phyloP scores from a whole-genome alignment of 202 grass and related monocot genomes.

The Carex sylvatica region DNA sequence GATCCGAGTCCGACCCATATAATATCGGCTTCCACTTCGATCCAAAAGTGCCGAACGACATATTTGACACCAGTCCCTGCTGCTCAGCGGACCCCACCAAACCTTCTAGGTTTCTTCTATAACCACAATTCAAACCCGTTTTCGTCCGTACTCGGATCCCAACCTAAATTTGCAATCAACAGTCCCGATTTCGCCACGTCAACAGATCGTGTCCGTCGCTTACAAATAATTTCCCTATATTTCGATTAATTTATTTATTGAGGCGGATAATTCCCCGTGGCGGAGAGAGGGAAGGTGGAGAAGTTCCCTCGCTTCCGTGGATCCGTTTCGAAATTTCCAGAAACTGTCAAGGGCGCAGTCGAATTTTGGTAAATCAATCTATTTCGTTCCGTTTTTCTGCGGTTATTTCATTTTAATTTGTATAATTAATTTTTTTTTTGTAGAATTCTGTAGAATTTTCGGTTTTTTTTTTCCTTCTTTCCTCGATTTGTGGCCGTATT shows the following conservation, averaged over 20 bases:
- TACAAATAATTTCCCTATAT: background rate
- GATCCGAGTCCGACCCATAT: background rate
- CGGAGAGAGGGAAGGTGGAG: background rate
- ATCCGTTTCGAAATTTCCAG: conserved; percentile 15
- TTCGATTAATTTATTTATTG: conserved; percentile 14
- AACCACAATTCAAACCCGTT: conserved; percentile 3
- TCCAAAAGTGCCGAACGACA: background rate
- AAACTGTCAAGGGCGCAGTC: background rate
- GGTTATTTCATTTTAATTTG: background rate
- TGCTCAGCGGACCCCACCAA: background rate
- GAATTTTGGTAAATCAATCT: background rate
- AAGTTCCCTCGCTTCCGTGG: background rate
- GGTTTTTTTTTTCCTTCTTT: background rate
- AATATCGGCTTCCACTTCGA: background rate
- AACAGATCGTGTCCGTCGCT: background rate
- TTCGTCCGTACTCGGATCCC: background rate
- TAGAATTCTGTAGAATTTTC: conserved; percentile 1
- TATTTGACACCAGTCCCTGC: background rate
- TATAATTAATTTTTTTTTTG: background rate
- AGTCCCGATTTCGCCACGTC: background rate
- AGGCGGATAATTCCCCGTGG: conserved; percentile 10
- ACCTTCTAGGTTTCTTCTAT: background rate
- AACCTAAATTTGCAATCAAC: background rate
- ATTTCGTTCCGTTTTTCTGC: background rate
- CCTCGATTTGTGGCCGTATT: background rate